Base-by-base conservation (phyloP, 2,329 filamentous ascomycete genomes). In the Pseudogymnoascus sp. region DNA sequence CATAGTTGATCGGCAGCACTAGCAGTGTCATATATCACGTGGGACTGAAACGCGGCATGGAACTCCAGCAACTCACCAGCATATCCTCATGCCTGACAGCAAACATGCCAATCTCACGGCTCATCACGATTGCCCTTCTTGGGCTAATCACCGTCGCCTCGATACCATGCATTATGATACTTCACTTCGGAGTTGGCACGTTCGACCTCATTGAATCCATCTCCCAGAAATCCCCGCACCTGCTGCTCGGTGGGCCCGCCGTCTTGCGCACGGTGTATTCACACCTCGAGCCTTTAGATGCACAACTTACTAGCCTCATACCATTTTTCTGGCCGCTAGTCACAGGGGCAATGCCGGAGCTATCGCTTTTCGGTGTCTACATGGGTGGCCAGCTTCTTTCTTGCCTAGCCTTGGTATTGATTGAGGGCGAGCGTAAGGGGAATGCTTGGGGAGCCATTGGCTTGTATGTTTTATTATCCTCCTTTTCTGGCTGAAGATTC, bases 371-470 rank as follows among this genome's bases (percentile, higher is more conserved):
- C 50, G 47, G 64, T 12, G 40, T 69, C 4, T 67, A 66, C 53
- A 68, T 67, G 5, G 53, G 67, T 8, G 70, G 70, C 4, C 71
- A 73, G 47, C 69, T 71, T 40, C 70, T 70, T 2, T 70, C 66
- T 2, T 68, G 62, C 1, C 71, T 70, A 69, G 66, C 67, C 7
- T 61, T 73, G 35, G 63, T 81, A 23, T 70, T 74, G 2, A 70
- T 81, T 63, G 79, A 82, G 66, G 72, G 76, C 10, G 74, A 78
- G 70, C 72, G 79, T 44, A 68, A 67, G 16, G 78, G 78, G 0
- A 80, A 80, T 68, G 68, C 72, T 11, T 71, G 76, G 60, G 77
- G 71, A 5, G 61, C 76, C 16, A 70, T 76, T 42, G 75, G 75
- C 37, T 77, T 75, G 78, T 80, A 74, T 62, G 76, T 71, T 4